Conservation (phyloP, 306 rosid genomes). For the Prunus salicina region DNA sequence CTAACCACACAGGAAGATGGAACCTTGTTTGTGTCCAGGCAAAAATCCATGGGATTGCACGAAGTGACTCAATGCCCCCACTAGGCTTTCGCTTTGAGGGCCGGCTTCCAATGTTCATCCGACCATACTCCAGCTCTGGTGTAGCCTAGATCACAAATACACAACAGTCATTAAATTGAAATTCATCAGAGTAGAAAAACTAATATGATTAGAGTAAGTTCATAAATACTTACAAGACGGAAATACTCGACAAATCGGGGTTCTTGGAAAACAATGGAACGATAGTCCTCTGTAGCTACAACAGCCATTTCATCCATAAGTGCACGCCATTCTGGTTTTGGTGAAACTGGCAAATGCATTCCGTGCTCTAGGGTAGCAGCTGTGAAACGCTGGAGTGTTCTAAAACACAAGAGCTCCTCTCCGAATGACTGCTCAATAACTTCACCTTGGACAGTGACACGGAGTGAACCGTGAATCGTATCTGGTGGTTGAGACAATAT, state of each 20-base stretch:
- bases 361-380: constrained; percentile 97
- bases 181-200: not conserved
- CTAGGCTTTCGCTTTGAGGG: constrained; percentile 97
- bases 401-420: constrained; percentile 87
- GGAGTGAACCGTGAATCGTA: constrained; percentile 91
- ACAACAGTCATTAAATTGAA: constrained; percentile 6
- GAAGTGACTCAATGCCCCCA: constrained; percentile 95
- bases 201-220: constrained; percentile 3
- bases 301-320: constrained; percentile 92
- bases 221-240: constrained; percentile 69
- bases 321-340: constrained; percentile 92
- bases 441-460: constrained; percentile 97
- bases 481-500: constrained; percentile 97
- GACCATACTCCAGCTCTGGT: constrained; percentile 94
- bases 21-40: constrained; percentile 99
- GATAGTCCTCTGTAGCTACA: constrained; percentile 87
- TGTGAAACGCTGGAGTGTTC: constrained; percentile 91
- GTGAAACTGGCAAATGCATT: constrained; percentile 71
- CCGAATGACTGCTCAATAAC: constrained; percentile 96
- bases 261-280: constrained; percentile 84
- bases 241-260: constrained; percentile 95
- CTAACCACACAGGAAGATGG: constrained; percentile 98
- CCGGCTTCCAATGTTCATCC: constrained; percentile 97
- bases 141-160: constrained; percentile 58
- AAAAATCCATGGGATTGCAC: constrained; percentile 99